phyloP scores from a whole-genome alignment of 768 basidiomycete species.

The Suillus bovinus region DNA sequence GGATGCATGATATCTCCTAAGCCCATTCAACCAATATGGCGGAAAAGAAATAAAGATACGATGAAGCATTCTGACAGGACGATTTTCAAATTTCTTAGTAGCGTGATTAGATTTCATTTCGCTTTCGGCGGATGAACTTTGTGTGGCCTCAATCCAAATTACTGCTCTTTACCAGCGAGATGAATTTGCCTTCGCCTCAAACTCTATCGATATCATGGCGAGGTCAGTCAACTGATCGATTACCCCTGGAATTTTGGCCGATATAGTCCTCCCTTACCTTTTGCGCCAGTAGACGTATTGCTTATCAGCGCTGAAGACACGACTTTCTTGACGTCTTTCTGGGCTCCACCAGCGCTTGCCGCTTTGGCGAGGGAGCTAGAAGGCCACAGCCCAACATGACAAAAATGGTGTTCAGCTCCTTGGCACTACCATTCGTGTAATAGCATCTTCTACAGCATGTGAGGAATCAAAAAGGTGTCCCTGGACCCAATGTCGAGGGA shows the following conservation, averaged over 20 bases:
- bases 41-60: neutral
- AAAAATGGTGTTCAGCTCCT: conserved; percentile 15
- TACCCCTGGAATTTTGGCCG: conserved; percentile 45
- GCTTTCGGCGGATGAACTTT: conserved; percentile 40
- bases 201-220: conserved; percentile 51
- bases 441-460: conserved; percentile 9
- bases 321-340: conserved; percentile 36
- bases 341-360: conserved; percentile 21
- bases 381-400: conserved; percentile 50
- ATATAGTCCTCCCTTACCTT: conserved; percentile 39
- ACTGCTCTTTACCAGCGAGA: conserved; percentile 52
- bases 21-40: neutral
- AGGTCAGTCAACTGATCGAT: conserved; percentile 50
- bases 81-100: too few species aligned
- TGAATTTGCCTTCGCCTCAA: conserved; percentile 53
- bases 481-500: neutral
- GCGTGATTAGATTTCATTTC: neutral
- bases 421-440: neutral
- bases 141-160: conserved; percentile 39
- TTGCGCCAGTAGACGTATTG: conserved; percentile 12
- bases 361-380: conserved; percentile 40
- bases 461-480: neutral
- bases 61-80: neutral
- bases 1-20: neutral
- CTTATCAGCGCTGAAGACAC: conserved; percentile 44